These are phyloP conservation scores for Primulina eburnea DNA, from an alignment of 257 asterid genomes.

Conservation along the genomic window DNA sequence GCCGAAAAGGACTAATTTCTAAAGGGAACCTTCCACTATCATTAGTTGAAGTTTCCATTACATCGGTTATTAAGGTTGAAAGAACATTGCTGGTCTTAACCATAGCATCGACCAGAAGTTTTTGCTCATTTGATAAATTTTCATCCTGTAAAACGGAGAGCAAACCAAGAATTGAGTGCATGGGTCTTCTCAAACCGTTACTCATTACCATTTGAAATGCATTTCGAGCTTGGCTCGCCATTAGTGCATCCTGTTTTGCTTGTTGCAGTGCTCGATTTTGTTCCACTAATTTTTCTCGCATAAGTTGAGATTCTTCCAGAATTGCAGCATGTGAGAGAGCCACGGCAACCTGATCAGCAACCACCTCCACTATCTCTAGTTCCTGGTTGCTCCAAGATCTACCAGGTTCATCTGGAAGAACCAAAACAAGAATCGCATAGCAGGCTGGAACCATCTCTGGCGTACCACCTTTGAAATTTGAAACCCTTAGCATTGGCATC, in stretches of 20 bases:
- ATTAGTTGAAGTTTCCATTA: constrained; percentile 66
- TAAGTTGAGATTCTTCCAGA: constrained; percentile 82
- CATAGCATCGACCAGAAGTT: constrained; percentile 66
- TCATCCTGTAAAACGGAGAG: constrained; percentile 74
- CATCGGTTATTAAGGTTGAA: constrained; percentile 65
- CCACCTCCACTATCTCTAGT: constrained; percentile 74
- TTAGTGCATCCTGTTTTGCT: constrained; percentile 73
- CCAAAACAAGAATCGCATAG: constrained; percentile 85
- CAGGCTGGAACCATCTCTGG: constrained; percentile 79
- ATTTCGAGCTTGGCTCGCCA: constrained; percentile 84
- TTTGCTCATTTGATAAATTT: constrained; percentile 53
- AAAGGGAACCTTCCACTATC: constrained; percentile 56
- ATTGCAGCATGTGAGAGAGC: constrained; percentile 96
- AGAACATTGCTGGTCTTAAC: constrained; percentile 67
- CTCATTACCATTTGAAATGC: constrained; percentile 84
- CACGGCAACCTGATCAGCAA: constrained; percentile 94
- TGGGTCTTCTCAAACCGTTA: constrained; percentile 79
- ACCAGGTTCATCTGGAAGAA: constrained; percentile 62
- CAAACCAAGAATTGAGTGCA: constrained; percentile 83
- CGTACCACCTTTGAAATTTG: constrained; percentile 83
- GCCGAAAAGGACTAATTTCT: constrained; percentile 57
- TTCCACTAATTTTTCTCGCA: constrained; percentile 67
- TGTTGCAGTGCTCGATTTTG: constrained; percentile 78
- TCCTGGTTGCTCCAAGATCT: constrained; percentile 73
- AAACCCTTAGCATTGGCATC: constrained; percentile 91